Conservation (phyloP, 495 filamentous ascomycete species). For the Penicillium pancosmium region DNA sequence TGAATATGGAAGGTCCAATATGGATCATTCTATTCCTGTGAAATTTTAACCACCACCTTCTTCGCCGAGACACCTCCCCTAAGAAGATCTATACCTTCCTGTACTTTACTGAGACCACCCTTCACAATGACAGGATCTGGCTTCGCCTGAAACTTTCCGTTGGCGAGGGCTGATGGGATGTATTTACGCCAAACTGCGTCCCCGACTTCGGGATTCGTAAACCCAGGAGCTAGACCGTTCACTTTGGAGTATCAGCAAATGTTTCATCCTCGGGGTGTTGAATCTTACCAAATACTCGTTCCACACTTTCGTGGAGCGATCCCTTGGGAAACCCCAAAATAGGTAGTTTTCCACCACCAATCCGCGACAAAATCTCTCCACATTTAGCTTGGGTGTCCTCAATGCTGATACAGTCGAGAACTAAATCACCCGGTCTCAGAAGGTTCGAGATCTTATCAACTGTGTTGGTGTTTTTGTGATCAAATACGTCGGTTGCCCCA, state of each 20-base stretch:
- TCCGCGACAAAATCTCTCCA: constrained; percentile 30
- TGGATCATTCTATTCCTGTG: not conserved
- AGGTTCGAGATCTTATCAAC: constrained; percentile 22
- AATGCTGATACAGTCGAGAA: constrained; percentile 27
- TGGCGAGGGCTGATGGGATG: constrained; percentile 34
- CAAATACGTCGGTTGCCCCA: constrained; percentile 40
- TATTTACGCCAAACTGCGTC: constrained; percentile 34
- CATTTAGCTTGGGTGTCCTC: constrained; percentile 19
- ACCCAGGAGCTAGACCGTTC: constrained; percentile 9
- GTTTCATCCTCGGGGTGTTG: not conserved
- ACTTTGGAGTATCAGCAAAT: constrained; percentile 8
- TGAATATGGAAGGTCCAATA: not conserved
- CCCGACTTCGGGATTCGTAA: constrained; percentile 14
- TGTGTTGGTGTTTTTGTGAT: constrained; percentile 35
- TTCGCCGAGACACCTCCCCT: constrained; percentile 42
- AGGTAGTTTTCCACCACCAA: constrained; percentile 39
- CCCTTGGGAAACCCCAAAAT: constrained; percentile 6
- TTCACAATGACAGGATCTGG: constrained; percentile 41
- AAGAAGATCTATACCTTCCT: constrained; percentile 40
- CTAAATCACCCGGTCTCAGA: constrained; percentile 23
- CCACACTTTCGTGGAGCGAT: constrained; percentile 15
- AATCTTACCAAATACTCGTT: constrained; percentile 14
- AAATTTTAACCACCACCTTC: constrained; percentile 45
- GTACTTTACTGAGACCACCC: constrained; percentile 43
- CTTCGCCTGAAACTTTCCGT: constrained; percentile 30